phyloP scores from a whole-genome alignment of 2,329 filamentous ascomycete species.

The Malbranchea zuffiana region DNA sequence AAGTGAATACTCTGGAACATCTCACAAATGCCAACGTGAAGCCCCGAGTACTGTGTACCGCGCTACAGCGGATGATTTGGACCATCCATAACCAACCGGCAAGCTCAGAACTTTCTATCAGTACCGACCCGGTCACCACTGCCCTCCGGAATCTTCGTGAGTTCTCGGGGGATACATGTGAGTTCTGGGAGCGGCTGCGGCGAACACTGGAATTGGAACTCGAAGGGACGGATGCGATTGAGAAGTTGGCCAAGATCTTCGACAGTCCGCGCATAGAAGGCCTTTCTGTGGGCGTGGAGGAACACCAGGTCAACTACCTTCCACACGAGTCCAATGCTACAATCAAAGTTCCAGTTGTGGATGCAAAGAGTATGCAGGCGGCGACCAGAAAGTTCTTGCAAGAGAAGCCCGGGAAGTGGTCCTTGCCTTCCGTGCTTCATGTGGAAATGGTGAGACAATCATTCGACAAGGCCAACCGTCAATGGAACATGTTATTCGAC shows the following conservation, averaged over 20 bases:
- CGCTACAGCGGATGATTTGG: conserved; percentile 43
- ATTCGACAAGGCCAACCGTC: conserved; percentile 43
- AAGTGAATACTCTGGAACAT: conserved; percentile 38
- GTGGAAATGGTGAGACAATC: conserved; percentile 48
- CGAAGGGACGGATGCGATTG: conserved; percentile 32
- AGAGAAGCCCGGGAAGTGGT: conserved; percentile 30
- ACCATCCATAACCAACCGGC: conserved; percentile 38
- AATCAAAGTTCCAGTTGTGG: conserved; percentile 30
- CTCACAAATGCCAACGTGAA: conserved; percentile 35
- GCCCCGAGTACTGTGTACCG: conserved; percentile 42
- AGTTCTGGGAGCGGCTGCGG: conserved; percentile 46
- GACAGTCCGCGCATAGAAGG: conserved; percentile 30
- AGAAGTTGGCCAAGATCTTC: conserved; percentile 37
- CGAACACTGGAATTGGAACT: conserved; percentile 44
- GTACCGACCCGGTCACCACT: conserved; percentile 33
- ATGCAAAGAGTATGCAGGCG: conserved; percentile 29
- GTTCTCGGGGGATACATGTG: conserved; percentile 42
- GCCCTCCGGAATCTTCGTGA: conserved; percentile 33
- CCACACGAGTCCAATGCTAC: conserved; percentile 30
- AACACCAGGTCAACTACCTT: conserved; percentile 25
- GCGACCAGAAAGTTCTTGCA: conserved; percentile 25
- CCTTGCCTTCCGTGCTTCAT: conserved; percentile 41
- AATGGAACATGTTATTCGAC: conserved; percentile 48
- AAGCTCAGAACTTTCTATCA: conserved; percentile 27
- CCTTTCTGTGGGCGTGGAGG: conserved; percentile 21